Evolutionary conservation across 2,329 filamentous ascomycete genomes (phyloP).

Genomic region (Emmonsiellopsis sp.): DNA sequence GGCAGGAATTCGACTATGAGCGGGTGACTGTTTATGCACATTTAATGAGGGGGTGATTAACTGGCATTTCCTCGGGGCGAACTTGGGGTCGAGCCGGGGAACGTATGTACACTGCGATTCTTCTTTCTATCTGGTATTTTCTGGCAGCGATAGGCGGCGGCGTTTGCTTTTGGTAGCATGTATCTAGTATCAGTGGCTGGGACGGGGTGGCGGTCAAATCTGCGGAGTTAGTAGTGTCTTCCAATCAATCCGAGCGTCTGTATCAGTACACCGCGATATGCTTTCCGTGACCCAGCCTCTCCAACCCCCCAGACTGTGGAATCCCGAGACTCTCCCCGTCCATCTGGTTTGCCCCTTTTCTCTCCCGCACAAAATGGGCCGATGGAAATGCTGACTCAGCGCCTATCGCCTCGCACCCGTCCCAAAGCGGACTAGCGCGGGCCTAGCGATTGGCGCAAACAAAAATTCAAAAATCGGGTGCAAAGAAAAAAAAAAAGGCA

Average conservation of each 20-base stretch:
- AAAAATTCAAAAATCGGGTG: conserved; percentile 4
- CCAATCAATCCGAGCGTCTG: too few species aligned
- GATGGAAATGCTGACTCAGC: background rate
- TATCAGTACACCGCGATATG: too few species aligned
- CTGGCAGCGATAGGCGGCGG: background rate
- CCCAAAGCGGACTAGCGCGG: conserved; percentile 1
- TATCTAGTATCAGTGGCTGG: background rate
- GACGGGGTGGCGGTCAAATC: background rate
- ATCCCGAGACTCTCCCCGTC: too few species aligned
- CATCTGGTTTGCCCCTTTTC: too few species aligned
- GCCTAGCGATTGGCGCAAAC: conserved; percentile 2
- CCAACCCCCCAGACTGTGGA: too few species aligned
- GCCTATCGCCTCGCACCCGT: background rate
- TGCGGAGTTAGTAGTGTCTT: background rate
- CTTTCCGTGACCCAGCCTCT: too few species aligned
- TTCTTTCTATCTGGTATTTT: background rate
- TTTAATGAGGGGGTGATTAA: conserved; percentile 44
- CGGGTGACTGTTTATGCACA: conserved; percentile 68
- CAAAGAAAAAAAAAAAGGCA: background rate
- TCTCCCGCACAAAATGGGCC: background rate
- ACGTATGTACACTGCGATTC: background rate
- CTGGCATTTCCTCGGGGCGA: background rate
- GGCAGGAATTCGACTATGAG: conserved; percentile 57
- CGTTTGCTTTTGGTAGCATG: background rate
- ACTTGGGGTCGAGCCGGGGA: too few species aligned